A percentile compares a stretch with the other conserved stretches of the same genome.
Conservation (phyloP, 129 eudicot genomes). For the Lactuca saligna region DNA sequence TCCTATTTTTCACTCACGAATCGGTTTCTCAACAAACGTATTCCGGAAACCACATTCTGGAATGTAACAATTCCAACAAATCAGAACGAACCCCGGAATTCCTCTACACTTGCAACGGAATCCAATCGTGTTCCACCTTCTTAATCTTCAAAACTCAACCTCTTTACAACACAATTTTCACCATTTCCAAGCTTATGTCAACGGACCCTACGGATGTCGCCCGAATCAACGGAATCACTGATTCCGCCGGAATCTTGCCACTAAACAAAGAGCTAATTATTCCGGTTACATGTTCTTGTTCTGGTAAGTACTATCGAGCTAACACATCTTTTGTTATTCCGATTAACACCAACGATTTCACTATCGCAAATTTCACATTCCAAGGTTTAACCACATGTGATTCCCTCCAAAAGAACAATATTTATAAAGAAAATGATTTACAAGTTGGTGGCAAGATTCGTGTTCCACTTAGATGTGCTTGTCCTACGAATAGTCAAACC, state of each 20-base stretch:
- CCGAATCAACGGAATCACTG: slow-evolving; percentile 47
- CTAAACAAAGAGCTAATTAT: slow-evolving; percentile 48
- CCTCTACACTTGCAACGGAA: slow-evolving; percentile 64
- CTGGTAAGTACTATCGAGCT: slow-evolving; percentile 63
- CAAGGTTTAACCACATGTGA: slow-evolving; percentile 59
- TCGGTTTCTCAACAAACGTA: too few species aligned
- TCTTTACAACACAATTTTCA: slow-evolving; percentile 44
- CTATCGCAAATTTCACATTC: slow-evolving; percentile 43
- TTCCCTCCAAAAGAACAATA: slow-evolving; percentile 40
- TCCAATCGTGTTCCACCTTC: slow-evolving; percentile 42
- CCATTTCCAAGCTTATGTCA: slow-evolving; percentile 61
- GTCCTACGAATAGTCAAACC: slow-evolving; percentile 62
- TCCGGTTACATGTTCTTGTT: slow-evolving; percentile 71
- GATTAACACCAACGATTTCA: slow-evolving; percentile 35
- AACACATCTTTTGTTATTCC: slow-evolving; percentile 48
- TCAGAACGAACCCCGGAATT: slow-evolving; percentile 44
- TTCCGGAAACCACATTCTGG: slow-evolving; percentile 31
- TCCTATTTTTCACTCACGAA: too few species aligned
- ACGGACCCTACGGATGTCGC: slow-evolving; percentile 37
- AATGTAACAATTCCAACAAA: slow-evolving; percentile 41
- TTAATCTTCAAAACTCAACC: slow-evolving; percentile 52
- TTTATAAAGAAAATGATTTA: slow-evolving; percentile 24
- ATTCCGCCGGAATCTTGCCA: slow-evolving; percentile 26
- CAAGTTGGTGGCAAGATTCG: slow-evolving; percentile 31
- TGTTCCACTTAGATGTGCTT: slow-evolving; percentile 72